phyloP scores from a whole-genome alignment of 2,329 filamentous ascomycete species.

The Alternaria burnsii region DNA sequence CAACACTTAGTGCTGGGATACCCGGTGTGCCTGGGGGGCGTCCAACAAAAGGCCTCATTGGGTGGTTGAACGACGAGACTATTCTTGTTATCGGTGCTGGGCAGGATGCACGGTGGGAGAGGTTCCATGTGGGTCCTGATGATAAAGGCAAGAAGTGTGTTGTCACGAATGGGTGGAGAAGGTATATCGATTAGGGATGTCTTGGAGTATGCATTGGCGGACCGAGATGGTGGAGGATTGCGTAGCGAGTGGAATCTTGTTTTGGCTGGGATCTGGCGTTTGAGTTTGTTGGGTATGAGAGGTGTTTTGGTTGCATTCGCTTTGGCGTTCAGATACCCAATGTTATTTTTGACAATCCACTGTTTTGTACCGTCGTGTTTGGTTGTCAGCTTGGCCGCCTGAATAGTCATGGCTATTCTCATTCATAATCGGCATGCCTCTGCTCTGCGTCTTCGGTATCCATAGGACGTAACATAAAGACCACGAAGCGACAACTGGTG shows the following conservation, averaged over 20 bases:
- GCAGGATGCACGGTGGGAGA: slow-evolving; percentile 85
- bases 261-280: not conserved
- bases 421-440: too few relatives aligned
- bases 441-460: too few relatives aligned
- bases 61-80: slow-evolving; percentile 80
- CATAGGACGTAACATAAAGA: too few relatives aligned
- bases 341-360: not conserved
- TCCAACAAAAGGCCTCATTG: slow-evolving; percentile 82
- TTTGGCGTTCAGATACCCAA: not conserved
- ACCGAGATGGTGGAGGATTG: not conserved
- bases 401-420: too few relatives aligned
- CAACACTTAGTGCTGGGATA: slow-evolving; percentile 56
- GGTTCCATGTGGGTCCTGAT: slow-evolving; percentile 63
- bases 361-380: too few relatives aligned
- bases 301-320: not conserved
- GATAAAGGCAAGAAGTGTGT: slow-evolving; percentile 64
- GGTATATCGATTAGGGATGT: slow-evolving; percentile 11
- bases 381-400: too few relatives aligned
- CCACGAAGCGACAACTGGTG: too few relatives aligned
- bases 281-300: not conserved
- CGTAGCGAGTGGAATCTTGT: too few relatives aligned
- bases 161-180: slow-evolving; percentile 8
- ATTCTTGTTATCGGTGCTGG: slow-evolving; percentile 82
- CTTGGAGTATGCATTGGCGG: not conserved
- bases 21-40: slow-evolving; percentile 63